These are phyloP conservation scores for Tricholoma bakamatsutake DNA, from an alignment of 768 basidiomycete genomes.

Conservation along the genomic window DNA sequence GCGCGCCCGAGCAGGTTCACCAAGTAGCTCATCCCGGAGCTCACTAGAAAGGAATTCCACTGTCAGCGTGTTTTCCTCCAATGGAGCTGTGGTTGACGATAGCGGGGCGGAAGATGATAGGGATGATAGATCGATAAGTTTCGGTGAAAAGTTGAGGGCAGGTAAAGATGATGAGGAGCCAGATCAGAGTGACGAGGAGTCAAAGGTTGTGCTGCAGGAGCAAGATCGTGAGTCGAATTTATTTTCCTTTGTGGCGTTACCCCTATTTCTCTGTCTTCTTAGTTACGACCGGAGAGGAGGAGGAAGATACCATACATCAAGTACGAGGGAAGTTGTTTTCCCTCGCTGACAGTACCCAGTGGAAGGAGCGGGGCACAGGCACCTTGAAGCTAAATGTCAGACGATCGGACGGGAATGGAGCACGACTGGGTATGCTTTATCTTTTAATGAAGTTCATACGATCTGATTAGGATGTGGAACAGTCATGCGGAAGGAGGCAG, in stretches of 20 bases:
- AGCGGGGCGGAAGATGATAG: conserved; percentile 44
- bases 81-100: conserved; percentile 24
- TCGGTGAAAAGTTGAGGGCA: conserved; percentile 65
- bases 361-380: conserved; percentile 78
- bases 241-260: conserved; percentile 1
- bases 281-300: conserved; percentile 80
- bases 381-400: conserved; percentile 65
- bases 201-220: conserved; percentile 50
- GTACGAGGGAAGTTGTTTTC: conserved; percentile 72
- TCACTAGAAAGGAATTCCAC: conserved; percentile 35
- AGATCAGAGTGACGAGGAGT: conserved; percentile 41
- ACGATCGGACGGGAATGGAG: conserved; percentile 55
- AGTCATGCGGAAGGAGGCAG: conserved; percentile 89
- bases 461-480: conserved; percentile 5
- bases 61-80: conserved; percentile 20
- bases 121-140: conserved; percentile 36
- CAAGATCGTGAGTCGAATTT: conserved; percentile 51
- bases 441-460: background rate
- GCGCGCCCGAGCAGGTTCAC: conserved; percentile 48
- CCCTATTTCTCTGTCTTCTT: background rate
- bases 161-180: conserved; percentile 55
- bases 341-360: conserved; percentile 52
- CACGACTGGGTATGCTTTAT: conserved; percentile 54
- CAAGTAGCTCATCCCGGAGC: conserved; percentile 37
- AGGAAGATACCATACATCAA: conserved; percentile 71